Conservation (phyloP, 2,329 filamentous ascomycete species). For the Colletotrichum sp. region DNA sequence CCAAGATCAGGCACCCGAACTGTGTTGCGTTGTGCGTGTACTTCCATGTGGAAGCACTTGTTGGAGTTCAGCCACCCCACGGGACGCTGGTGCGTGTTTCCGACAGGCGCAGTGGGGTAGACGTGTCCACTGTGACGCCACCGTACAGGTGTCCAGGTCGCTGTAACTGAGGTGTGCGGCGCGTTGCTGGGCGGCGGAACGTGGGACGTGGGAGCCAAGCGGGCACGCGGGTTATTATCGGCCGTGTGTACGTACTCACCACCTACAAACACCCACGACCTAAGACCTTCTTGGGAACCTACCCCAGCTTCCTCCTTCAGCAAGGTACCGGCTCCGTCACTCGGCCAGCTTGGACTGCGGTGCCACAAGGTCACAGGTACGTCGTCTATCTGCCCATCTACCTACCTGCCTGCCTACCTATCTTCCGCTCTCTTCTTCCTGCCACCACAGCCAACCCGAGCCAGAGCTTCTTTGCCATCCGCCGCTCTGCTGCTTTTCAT, state of each 20-base stretch:
- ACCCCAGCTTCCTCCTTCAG: not conserved
- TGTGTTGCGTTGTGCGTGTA: not conserved
- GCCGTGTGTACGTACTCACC: not conserved
- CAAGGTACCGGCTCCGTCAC: not conserved
- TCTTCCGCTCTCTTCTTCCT: not conserved
- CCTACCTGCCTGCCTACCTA: not conserved
- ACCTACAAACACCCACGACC: not conserved
- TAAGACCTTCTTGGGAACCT: not conserved
- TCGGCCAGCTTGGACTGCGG: not conserved
- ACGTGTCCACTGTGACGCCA: constrained; percentile 8
- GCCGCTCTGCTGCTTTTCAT: not conserved
- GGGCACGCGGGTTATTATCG: constrained; percentile 13
- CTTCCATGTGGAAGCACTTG: not conserved
- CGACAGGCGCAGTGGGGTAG: constrained; percentile 10
- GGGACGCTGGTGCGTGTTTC: constrained; percentile 16
- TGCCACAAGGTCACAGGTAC: not conserved
- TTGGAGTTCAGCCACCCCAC: constrained; percentile 6
- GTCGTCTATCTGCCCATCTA: not conserved
- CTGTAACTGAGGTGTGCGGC: not conserved
- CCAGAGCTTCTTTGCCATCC: constrained; percentile 12
- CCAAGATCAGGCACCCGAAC: not conserved
- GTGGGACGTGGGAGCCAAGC: not conserved
- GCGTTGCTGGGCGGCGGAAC: constrained; percentile 2
- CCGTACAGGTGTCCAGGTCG: not conserved
- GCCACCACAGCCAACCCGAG: not conserved